Conservation (phyloP, 305 asterid genomes). For the Fraxinus baroniana region DNA sequence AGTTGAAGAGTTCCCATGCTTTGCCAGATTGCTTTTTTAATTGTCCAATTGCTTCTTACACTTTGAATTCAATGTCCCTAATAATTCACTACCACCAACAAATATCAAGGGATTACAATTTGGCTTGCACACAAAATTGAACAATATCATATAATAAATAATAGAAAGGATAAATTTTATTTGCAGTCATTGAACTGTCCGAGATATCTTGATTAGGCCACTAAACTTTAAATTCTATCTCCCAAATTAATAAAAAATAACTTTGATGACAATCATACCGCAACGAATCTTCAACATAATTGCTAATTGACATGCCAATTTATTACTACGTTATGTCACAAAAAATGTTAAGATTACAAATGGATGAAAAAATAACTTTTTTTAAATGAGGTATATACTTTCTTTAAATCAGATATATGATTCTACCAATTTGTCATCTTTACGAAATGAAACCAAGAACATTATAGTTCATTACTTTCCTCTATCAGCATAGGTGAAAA, state of each 20-base stretch:
- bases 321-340: neutral
- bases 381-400: too few species aligned
- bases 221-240: neutral
- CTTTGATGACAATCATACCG: neutral
- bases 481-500: slow-evolving; percentile 11
- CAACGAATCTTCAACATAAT: too few species aligned
- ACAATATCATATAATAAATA: neutral
- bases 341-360: too few species aligned
- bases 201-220: neutral
- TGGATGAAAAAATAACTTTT: too few species aligned
- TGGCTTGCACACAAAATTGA: neutral
- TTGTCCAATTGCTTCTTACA: neutral
- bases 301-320: neutral
- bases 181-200: neutral
- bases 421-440: too few species aligned
- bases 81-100: neutral
- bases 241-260: too few species aligned
- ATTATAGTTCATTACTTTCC: neutral
- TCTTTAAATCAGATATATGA: too few species aligned
- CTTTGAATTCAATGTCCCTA: neutral
- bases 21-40: too few species aligned
- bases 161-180: neutral
- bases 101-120: neutral
- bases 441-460: slow-evolving; percentile 11
- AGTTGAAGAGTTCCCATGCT: too few species aligned